Evolutionary conservation across 345 rosid genomes (phyloP).

Genomic region (Eucalyptus regnans): DNA sequence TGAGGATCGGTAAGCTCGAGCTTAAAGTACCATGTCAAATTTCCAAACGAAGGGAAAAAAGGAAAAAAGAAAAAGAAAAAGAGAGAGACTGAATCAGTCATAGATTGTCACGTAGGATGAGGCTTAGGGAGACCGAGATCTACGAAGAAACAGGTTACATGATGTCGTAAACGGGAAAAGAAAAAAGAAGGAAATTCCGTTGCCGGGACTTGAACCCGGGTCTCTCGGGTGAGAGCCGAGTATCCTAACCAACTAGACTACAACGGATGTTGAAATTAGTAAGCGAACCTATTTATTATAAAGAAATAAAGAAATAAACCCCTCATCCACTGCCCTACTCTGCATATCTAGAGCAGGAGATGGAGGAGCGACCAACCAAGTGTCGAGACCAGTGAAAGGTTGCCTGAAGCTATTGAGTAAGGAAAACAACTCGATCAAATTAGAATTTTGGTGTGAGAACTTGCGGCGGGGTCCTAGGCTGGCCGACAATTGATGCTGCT

Average conservation of each 20-base stretch:
- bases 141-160: not conserved
- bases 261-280: not conserved
- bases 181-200: not conserved
- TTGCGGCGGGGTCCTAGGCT: not conserved
- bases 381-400: not conserved
- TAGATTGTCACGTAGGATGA: not conserved
- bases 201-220: constrained; percentile 34
- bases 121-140: not conserved
- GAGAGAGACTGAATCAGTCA: no score
- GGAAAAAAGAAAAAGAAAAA: no score
- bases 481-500: not conserved
- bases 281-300: accelerated
- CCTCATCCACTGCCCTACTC: not conserved
- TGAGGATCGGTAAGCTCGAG: not conserved
- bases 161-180: not conserved
- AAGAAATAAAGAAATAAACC: accelerated
- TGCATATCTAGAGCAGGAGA: not conserved
- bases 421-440: not conserved
- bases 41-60: no score
- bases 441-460: not conserved
- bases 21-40: not conserved
- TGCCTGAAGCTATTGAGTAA: not conserved
- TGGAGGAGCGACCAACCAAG: not conserved
- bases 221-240: constrained; percentile 43
- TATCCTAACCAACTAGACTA: constrained; percentile 40